Percentiles rank a stretch among this genome's conserved stretches.
phyloP scores from a whole-genome alignment of 2,329 filamentous ascomycete genomes.

The Ramichloridium luteum region DNA sequence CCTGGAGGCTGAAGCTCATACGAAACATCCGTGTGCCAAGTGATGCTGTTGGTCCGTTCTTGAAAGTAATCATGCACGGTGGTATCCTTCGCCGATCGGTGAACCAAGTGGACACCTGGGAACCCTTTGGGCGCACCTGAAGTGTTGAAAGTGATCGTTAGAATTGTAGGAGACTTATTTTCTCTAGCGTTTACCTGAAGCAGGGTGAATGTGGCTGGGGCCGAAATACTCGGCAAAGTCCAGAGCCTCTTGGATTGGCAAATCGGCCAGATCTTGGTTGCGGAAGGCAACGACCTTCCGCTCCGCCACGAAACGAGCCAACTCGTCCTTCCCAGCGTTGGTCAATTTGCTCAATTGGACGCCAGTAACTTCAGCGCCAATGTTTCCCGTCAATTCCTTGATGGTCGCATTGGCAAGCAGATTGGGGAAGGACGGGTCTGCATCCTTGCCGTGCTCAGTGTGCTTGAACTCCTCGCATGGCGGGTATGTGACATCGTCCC shows the following conservation, averaged over 20 bases:
- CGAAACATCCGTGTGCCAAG: conserved; percentile 81
- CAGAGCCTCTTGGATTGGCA: conserved; percentile 58
- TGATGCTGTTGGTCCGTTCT: conserved; percentile 58
- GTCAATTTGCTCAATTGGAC: conserved; percentile 59
- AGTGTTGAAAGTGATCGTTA: no score
- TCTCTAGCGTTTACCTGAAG: no score
- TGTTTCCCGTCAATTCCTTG: conserved; percentile 56
- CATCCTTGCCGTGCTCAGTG: conserved; percentile 63
- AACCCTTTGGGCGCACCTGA: conserved; percentile 61
- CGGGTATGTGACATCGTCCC: conserved; percentile 38
- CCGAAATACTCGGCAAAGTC: conserved; percentile 65
- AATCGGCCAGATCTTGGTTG: conserved; percentile 52
- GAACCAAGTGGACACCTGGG: conserved; percentile 67
- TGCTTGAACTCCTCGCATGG: conserved; percentile 60
- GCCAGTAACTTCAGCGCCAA: conserved; percentile 59
- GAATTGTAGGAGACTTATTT: no score
- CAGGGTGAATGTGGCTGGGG: conserved; percentile 69
- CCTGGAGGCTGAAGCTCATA: conserved; percentile 83
- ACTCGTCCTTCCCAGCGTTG: conserved; percentile 59
- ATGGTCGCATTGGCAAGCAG: conserved; percentile 44
- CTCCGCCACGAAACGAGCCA: conserved; percentile 62
- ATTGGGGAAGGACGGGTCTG: conserved; percentile 56
- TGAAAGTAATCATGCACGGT: conserved; percentile 50
- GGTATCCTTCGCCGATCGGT: conserved; percentile 55
- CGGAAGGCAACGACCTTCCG: conserved; percentile 70